Base-by-base conservation (phyloP, 371 early-diverging fungal genomes). In the Mucor lusitanicus region DNA sequence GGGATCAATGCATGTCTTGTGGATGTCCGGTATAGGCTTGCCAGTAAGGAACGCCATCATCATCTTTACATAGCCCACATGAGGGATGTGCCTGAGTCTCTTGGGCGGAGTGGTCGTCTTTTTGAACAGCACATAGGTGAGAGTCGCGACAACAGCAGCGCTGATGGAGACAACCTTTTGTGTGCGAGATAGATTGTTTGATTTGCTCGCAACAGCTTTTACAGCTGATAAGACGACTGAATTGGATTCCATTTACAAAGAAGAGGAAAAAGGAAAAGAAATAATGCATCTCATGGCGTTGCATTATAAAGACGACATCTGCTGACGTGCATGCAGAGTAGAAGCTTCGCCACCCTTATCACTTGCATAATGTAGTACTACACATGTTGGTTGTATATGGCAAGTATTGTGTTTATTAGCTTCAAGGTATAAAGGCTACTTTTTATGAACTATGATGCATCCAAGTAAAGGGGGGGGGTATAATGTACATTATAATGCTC, bases 81-180 rank as follows among this genome's bases (percentile, higher is more conserved):
- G 21, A 5, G 64, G 56, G 27, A 63, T 63, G 27, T 63, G 64
- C 6, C 32, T 55, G 9, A 63, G 28, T 33, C 33, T 19, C 27
- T 63, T 32, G n/a, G 64, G 64, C 6, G 56, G 64, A 4, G 40
- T 53, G 2, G 42, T 27, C 27, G 39, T 21, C 25, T 56, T 63
- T n/a, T 55, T 63, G 21, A 27, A 59, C 1, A 21, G 2, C 6
- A 48, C 17, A 48, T 33, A 61, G 21, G 48, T 30, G 5, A 48
- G 8, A 4, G 61, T 48, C 2, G 32, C 19, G 17, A 61, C 9
- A 33, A 48, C 13, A 21, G 61, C 61, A 5, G 61, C 11, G 9
- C 48, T 30, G 25, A 61, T 61, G n/a, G 61, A 37, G 8, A 61
- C 33, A 9, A n/a, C 3, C 32, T 61, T 61, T 21, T 32, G n/a